phyloP scores from a whole-genome alignment of 768 basidiomycete genomes.

The Mycena kentingensis region DNA sequence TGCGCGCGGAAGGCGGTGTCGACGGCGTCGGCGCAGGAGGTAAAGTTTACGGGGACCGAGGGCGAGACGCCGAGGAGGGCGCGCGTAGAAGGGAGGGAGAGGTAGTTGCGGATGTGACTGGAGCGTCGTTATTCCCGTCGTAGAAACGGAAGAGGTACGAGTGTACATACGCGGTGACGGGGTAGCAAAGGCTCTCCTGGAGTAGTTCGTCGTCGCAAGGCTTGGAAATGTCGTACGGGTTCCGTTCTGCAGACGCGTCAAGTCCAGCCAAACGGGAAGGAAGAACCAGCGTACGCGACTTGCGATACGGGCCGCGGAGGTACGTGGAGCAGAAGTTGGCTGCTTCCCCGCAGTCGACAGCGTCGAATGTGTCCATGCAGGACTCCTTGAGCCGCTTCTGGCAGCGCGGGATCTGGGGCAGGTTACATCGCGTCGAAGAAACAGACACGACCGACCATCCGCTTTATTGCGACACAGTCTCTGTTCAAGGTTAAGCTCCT shows the following conservation, averaged over 20 bases:
- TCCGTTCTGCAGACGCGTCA: constrained; percentile 35
- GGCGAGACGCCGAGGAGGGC: constrained; percentile 50
- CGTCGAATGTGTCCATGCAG: constrained; percentile 70
- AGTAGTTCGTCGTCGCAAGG: constrained; percentile 11
- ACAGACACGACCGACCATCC: constrained; percentile 33
- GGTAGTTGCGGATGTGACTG: constrained; percentile 51
- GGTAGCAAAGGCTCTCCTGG: constrained; percentile 16
- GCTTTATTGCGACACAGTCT: constrained; percentile 46
- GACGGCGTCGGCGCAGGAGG: constrained; percentile 47
- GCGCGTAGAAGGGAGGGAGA: constrained; percentile 51
- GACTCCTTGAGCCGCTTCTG: constrained; percentile 52
- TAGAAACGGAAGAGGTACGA: background rate
- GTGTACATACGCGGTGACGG: constrained; percentile 15
- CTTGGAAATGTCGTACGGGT: constrained; percentile 64
- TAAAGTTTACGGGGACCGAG: constrained; percentile 39
- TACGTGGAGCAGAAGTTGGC: constrained; percentile 63
- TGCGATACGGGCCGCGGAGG: constrained; percentile 48
- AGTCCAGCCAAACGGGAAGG: background rate
- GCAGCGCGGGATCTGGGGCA: constrained; percentile 67
- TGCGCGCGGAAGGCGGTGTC: constrained; percentile 45
- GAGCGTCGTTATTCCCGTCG: background rate
- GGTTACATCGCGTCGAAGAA: constrained; percentile 29
- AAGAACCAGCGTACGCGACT: constrained; percentile 38
- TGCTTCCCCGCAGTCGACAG: constrained; percentile 67
- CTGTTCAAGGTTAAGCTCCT: constrained; percentile 17